phyloP scores from a whole-genome alignment of 1,139 yeast genomes.

The Geotrichum klebahnii region DNA sequence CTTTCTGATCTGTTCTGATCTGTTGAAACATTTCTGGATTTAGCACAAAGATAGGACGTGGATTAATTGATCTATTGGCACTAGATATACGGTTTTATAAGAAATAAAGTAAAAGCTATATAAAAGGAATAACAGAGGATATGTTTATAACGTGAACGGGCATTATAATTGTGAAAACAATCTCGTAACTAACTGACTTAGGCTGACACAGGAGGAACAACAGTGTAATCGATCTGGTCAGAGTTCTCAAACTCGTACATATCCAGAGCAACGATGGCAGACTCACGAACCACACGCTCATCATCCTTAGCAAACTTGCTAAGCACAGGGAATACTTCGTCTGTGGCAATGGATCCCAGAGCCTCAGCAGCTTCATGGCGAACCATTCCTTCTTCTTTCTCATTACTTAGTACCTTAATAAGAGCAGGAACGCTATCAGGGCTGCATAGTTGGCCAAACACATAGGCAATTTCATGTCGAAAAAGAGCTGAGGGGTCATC shows the following conservation, averaged over 20 bases:
- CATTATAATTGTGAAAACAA: slow-evolving; percentile 6
- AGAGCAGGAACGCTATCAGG: slow-evolving; percentile 89
- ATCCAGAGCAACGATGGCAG: slow-evolving; percentile 93
- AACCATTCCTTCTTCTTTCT: slow-evolving; percentile 91
- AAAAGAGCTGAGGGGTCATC: slow-evolving; percentile 87
- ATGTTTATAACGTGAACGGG: not conserved
- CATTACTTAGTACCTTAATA: slow-evolving; percentile 71
- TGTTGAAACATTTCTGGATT: too few relatives aligned
- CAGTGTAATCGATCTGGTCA: slow-evolving; percentile 75
- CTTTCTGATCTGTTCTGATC: too few relatives aligned
- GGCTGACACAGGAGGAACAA: slow-evolving; percentile 16
- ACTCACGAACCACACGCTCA: slow-evolving; percentile 88
- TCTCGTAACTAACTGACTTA: slow-evolving; percentile 7
- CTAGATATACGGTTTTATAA: too few relatives aligned
- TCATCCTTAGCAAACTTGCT: slow-evolving; percentile 72
- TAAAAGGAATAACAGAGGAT: not conserved
- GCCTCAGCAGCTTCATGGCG: slow-evolving; percentile 99
- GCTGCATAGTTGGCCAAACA: slow-evolving; percentile 93
- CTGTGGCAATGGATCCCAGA: slow-evolving; percentile 94
- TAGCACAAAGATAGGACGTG: too few relatives aligned
- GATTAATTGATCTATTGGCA: too few relatives aligned
- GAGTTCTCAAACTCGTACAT: slow-evolving; percentile 96
- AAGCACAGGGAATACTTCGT: slow-evolving; percentile 85
- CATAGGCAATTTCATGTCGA: slow-evolving; percentile 97
- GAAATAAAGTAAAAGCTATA: too few relatives aligned